Evolutionary conservation across 2,329 filamentous ascomycete species (phyloP), one percentile per base, ranked within the genome.

Genomic region (Cylindrodendrum hubeiense): DNA sequence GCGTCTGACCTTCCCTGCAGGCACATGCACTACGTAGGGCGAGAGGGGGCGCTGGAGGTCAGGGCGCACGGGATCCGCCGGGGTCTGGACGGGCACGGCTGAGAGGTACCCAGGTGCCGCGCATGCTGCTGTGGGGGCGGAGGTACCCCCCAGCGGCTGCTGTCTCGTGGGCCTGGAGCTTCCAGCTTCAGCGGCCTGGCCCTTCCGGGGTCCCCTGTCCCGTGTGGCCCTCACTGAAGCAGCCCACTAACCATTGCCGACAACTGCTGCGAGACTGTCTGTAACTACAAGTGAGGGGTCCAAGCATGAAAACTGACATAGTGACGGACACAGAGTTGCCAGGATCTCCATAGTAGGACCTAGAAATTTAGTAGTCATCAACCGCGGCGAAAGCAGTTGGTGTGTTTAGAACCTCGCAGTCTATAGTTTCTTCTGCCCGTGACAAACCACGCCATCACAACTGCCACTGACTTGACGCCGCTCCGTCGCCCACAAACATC

Each of bases 361-460:
- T 43, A 28, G 51, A 39, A 56, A 49, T 53, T 41, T 49, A 26
- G 46, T 62, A 51, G 60, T 62, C 50, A 57, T 62, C 52, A 62
- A 34, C 34, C 52, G 39, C 28, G 39, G 28, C 33, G 37, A 22
- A 43, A 53, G 41, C 10, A 21, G 30, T 17, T 33, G 46, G 22
- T 39, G 17, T 17, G 21, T 26, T n/a, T 26, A 37, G 26, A 52
- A 43, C 55, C 55, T 19, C 43, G 55, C 55, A 54, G 46, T 28
- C 22, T 58, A 59, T 59, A 55, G 41, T 37, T 46, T 58, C 41
- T 30, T 50, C 34, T 54, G 41, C 50, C 47, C 55, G 43, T 59
- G 61, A 43, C 21, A 50, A 41, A 46, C 47, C n/a, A 56, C 56
- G 54, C 44, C 44, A 26, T 46, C 43, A 26, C 4, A 26, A 47